Base-by-base conservation (phyloP, 2,329 filamentous ascomycete species). In the Colletotrichum sp. region DNA sequence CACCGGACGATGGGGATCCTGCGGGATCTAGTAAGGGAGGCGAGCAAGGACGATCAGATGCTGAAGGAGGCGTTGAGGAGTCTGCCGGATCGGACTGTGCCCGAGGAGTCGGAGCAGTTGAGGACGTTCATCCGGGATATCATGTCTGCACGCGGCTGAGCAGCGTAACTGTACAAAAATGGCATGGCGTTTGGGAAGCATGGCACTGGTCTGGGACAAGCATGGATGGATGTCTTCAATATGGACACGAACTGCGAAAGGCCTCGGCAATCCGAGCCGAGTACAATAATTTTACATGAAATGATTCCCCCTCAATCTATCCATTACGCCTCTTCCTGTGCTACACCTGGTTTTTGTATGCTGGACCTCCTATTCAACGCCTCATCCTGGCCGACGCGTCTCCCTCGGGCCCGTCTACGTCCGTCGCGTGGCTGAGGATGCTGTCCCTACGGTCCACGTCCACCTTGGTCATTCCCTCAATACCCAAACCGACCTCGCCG, bases 401-500 rank as follows among this genome's bases (percentile, higher is more conserved):
- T 78, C 82, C 82, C 44, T 80, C 80, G 24, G 70, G 75, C 28
- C 77, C 77, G 55, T 81, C 80, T 16, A 77, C 76, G 30, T 82
- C 83, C 16, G 81, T 82, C 13, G 76, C 76, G 7, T 78, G 80
- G 78, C 85, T 88, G 16, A 84, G 80, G 5, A 85, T 80, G 72
- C 88, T 89, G 59, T 84, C 85, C 65, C 87, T 83, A 62, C 88
- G 81, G 71, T 79, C 80, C 49, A 81, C 81, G 30, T 68, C 81
- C 80, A 24, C 76, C 62, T 81, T 82, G 36, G 81, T 80, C 87
- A 91, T 87, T 4, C 87, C 87, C 76, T 89, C 85, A 68, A 92
- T 91, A 5, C 91, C 92, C 1, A 94, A 83, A 21, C 88, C 90
- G 4, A 94, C 92, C 85, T 99, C 96, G 68, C 97, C 98, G 2